Evolutionary conservation across 2,329 filamentous ascomycete genomes (phyloP).

Genomic region (Xylaria digitata): DNA sequence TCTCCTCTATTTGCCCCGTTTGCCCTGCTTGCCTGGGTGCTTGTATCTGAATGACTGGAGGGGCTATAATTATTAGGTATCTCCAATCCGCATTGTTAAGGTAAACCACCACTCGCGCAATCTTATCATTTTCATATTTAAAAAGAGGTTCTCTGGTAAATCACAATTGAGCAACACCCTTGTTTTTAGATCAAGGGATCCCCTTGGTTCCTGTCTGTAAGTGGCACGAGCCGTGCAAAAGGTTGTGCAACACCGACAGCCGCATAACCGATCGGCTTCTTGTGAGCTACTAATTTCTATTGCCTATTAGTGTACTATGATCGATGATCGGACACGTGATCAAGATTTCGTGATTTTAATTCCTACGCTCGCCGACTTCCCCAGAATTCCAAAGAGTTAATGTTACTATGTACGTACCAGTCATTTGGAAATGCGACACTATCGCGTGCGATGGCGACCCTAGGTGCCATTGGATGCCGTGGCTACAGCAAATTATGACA

Average conservation of each 20-base stretch:
- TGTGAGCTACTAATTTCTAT: background rate
- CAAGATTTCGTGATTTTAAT: conserved; percentile 6
- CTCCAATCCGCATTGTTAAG: no score
- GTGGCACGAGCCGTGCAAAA: background rate
- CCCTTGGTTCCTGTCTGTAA: no score
- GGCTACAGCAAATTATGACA: background rate
- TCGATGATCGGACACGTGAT: conserved; percentile 13
- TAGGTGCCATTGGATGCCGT: conserved; percentile 14
- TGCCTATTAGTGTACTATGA: background rate
- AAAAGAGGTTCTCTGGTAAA: background rate
- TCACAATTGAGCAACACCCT: background rate
- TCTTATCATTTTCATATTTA: background rate
- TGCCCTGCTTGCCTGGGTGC: no score
- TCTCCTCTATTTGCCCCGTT: background rate
- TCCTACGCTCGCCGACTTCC: conserved; percentile 10
- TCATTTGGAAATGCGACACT: conserved; percentile 35
- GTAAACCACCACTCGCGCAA: background rate
- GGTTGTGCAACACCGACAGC: conserved; percentile 33
- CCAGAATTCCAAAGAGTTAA: conserved; percentile 16
- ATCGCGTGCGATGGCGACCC: conserved; percentile 39
- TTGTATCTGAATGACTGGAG: background rate
- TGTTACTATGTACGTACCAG: conserved; percentile 21
- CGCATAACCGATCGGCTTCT: conserved; percentile 32
- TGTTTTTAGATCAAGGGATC: no score
- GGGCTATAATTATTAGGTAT: conserved; percentile 3